Base-by-base conservation (phyloP, 2,329 filamentous ascomycete species). In the Dothiorella sarmentorum region DNA sequence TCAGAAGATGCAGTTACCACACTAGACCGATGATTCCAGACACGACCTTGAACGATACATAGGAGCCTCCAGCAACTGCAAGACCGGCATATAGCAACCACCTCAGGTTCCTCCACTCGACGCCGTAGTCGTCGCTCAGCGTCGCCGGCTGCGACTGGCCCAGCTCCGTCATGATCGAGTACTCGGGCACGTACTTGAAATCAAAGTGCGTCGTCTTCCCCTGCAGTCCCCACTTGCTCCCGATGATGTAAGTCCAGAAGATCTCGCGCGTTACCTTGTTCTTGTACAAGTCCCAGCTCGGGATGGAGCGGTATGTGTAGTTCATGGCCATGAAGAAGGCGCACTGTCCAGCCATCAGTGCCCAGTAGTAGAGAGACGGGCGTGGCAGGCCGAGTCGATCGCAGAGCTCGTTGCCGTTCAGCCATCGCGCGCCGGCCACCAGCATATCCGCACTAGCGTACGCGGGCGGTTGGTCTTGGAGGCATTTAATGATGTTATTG, bases 401-500 rank as follows among this genome's bases (percentile, higher is more conserved):
- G 27, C 81, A 78, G 0, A 92, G 78, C 15, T 83, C 78, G 31
- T 81, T 76, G 3, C 89, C 88, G 67, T 90, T 91, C 15, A 91
- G 76, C 79, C 86, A 88, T 60, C 88, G 80, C 4, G 85, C 83
- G 67, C 83, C 82, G 0, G 88, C 89, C 51, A 83, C 79, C 55
- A 92, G 78, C 69, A 90, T 89, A 45, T 84, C 82, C 5, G 81
- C 79, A 1, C 84, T 86, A 0, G 86, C 80, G 63, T 84, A 86
- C 0, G 83, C 79, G 0, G 89, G 89, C 0, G 88, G 82, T 38
- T 84, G 82, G 51, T 80, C 78, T 64, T 86, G 80, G n/a, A 92
- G 77, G 3, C 82, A 82, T 3, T 82, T 79, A 64, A 93, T 85
- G 66, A 92, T 87, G 67, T 92, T 93, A 70, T 88, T 87, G 3